Percentiles rank a stretch among this genome's conserved stretches.
Evolutionary conservation across 768 basidiomycete species (phyloP).

Genomic region (Phylloporus rhodoxanthus): DNA sequence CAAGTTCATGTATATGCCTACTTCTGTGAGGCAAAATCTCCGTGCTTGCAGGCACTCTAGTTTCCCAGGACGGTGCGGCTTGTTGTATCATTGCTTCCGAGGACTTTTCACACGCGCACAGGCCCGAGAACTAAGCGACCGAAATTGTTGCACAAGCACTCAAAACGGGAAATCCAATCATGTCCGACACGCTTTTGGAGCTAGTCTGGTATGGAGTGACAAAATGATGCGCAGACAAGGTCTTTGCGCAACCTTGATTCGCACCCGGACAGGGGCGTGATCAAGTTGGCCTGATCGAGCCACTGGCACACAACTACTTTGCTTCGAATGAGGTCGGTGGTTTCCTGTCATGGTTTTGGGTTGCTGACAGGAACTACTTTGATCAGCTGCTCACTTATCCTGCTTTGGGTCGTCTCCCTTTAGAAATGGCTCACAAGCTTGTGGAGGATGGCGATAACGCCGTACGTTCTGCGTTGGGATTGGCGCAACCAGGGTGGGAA

Average conservation of each 20-base stretch:
- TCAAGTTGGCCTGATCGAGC: slow-evolving; percentile 72
- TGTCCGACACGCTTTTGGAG: no score
- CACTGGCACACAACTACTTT: slow-evolving; percentile 86
- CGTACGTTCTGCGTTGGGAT: slow-evolving; percentile 23
- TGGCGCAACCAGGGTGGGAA: slow-evolving; percentile 72
- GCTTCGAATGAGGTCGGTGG: slow-evolving; percentile 63
- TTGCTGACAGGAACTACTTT: slow-evolving; percentile 55
- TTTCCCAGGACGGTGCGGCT: slow-evolving; percentile 59
- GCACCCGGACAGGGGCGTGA: slow-evolving; percentile 44
- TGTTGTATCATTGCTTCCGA: slow-evolving; percentile 71
- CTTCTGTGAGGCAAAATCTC: slow-evolving; percentile 11
- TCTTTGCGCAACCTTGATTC: slow-evolving; percentile 57
- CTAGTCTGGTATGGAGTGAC: slow-evolving; percentile 48
- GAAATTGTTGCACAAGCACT: slow-evolving; percentile 57
- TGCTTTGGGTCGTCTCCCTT: no score
- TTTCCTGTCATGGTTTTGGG: neutral
- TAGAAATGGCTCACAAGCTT: no score
- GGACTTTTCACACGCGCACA: slow-evolving; percentile 63
- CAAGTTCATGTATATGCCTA: slow-evolving; percentile 26
- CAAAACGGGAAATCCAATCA: slow-evolving; percentile 55
- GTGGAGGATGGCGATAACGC: no score
- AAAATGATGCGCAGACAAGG: slow-evolving; percentile 57
- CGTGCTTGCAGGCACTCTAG: slow-evolving; percentile 12
- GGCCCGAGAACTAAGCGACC: slow-evolving; percentile 77
- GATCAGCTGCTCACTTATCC: no score